Base-by-base conservation (phyloP, 108 stramenopile species). In the Licmophora abbreviata region DNA sequence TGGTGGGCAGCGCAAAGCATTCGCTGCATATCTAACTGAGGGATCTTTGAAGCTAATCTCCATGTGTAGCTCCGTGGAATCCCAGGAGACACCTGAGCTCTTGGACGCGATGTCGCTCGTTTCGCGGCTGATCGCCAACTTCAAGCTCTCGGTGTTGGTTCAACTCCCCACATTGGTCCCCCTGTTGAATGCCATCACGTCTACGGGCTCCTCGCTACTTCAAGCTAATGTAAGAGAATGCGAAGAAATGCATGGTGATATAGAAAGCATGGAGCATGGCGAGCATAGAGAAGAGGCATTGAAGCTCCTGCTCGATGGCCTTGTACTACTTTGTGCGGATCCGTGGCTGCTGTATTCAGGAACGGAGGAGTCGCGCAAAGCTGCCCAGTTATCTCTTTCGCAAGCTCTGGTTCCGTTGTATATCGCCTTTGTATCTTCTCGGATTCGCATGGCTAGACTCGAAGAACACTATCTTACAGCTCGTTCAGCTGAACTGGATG, bases 271-370 rank as follows among this genome's bases (percentile, higher is more conserved):
- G 78, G 67, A 77, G 47, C 54, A 71, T 45, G 52, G 70, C 0
- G 81, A 85, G 56, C 84, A 73, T 77, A 66, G 75, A 51, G 81
- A 85, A 31, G 89, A 86, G 55, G 83, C 78, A 1, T 54, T 86
- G 31, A 32, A 48, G 2, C 57, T 80, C 36, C 50, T 91, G 37
- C 41, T 81, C 33, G 82, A 86, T 46, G 80, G 77, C 11, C 62
- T 66, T 29, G 82, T 83, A 12, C 47, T 74, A 37, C 52, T 90
- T 59, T 79, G 69, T 5, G 76, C 57, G 27, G 88, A 90, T 68
- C 82, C 72, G 32, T 90, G 88, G 88, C 46, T 90, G 3, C 53
- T 75, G 54, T 80, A 78, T 53, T 51, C 66, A 0, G 75, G 77
- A 34, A 44, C 73, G 5, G 76, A 60, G 53, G 61, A 74, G 15